Percentiles rank a stretch among this genome's conserved stretches.
These are phyloP conservation scores for Kalmusia sp. DNA, from an alignment of 2,329 filamentous ascomycete genomes.

Conservation along the genomic window DNA sequence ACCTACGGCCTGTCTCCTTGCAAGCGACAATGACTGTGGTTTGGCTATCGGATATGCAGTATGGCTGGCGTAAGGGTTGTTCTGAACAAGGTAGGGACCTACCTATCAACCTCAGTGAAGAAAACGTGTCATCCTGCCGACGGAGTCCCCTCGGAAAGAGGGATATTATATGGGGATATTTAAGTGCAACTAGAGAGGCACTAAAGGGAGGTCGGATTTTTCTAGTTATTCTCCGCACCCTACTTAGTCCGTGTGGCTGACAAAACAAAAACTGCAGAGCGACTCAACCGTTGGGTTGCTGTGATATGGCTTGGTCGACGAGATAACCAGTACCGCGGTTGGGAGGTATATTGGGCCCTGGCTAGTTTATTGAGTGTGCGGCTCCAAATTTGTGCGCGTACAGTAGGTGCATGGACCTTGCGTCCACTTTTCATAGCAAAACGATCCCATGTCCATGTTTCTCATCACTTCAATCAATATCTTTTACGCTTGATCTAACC, in stretches of 20 bases:
- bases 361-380: too few species aligned
- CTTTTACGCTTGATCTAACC: too few species aligned
- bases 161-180: conserved; percentile 19
- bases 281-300: conserved; percentile 21
- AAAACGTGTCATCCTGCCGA: conserved; percentile 20
- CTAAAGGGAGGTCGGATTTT: conserved; percentile 19
- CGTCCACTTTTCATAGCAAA: too few species aligned
- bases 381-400: too few species aligned
- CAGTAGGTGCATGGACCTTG: too few species aligned
- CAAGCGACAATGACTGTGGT: conserved; percentile 21
- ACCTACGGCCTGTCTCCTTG: conserved; percentile 21
- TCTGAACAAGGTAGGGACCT: conserved; percentile 21
- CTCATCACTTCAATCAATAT: too few species aligned
- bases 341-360: conserved; percentile 15
- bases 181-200: conserved; percentile 20
- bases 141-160: conserved; percentile 19
- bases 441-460: too few species aligned
- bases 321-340: conserved; percentile 19
- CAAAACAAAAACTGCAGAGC: conserved; percentile 20
- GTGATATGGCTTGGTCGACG: conserved; percentile 12
- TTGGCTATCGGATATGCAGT: conserved; percentile 20
- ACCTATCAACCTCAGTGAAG: conserved; percentile 17
- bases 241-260: conserved; percentile 20
- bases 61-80: conserved; percentile 21
- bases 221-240: conserved; percentile 19